Evolutionary conservation across 805 yeast species (phyloP).

Genomic region (Teunomyces aglyptinius): DNA sequence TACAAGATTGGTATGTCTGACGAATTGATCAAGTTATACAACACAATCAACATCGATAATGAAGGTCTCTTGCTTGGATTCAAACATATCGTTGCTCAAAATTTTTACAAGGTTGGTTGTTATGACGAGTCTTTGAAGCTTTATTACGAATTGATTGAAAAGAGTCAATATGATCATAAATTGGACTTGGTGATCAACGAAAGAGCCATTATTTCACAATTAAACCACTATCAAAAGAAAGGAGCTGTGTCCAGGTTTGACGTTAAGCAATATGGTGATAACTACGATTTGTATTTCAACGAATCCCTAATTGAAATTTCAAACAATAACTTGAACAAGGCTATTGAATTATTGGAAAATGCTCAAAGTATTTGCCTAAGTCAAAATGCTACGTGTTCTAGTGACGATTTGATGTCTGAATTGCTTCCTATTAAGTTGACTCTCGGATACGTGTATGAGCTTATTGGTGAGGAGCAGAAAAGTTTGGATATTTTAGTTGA

Average conservation of each 20-base stretch:
- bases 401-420: conserved; percentile 49
- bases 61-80: conserved; percentile 32
- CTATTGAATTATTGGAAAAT: conserved; percentile 43
- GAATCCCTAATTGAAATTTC: conserved; percentile 50
- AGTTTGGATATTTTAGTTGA: conserved; percentile 37
- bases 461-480: conserved; percentile 29
- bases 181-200: conserved; percentile 62
- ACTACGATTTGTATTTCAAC: conserved; percentile 62
- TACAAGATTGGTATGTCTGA: conserved; percentile 53
- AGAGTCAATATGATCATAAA: conserved; percentile 40
- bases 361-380: conserved; percentile 45
- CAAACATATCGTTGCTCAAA: conserved; percentile 53
- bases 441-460: conserved; percentile 52
- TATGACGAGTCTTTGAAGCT: conserved; percentile 40
- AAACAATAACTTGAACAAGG: conserved; percentile 34
- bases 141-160: conserved; percentile 42
- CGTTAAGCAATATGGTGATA: conserved; percentile 3
- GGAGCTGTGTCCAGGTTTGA: conserved; percentile 1
- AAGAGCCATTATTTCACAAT: conserved; percentile 63
- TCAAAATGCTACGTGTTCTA: conserved; percentile 38
- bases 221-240: conserved; percentile 15
- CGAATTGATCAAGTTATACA: conserved; percentile 19
- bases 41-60: conserved; percentile 9
- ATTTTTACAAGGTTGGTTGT: conserved; percentile 48
- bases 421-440: conserved; percentile 61